Evolutionary conservation across 2,329 filamentous ascomycete genomes (phyloP).

Genomic region (Acephala macrosclerotiorum): DNA sequence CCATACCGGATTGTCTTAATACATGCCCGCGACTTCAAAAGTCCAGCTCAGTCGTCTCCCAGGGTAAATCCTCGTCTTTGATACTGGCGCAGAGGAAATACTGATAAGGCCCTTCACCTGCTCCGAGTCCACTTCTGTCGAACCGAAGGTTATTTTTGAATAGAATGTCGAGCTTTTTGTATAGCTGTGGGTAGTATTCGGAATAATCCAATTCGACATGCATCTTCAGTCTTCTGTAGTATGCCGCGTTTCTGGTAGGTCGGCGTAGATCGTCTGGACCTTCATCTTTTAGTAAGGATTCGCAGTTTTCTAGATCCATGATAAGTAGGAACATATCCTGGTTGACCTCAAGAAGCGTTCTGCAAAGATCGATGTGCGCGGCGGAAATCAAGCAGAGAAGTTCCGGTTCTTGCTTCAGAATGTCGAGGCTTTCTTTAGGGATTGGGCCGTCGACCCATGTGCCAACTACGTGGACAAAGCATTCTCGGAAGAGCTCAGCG

Average conservation of each 20-base stretch:
- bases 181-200: too few species aligned
- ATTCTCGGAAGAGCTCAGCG: conserved; percentile 18
- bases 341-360: background rate
- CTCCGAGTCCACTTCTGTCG: too few species aligned
- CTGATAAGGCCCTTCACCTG: background rate
- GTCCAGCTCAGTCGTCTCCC: background rate
- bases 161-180: too few species aligned
- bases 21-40: background rate
- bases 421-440: background rate
- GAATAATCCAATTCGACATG: too few species aligned
- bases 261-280: too few species aligned
- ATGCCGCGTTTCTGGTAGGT: too few species aligned
- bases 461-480: conserved; percentile 5
- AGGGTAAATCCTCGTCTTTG: conserved; percentile 20
- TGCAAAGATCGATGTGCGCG: background rate
- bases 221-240: too few species aligned
- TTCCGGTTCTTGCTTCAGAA: background rate
- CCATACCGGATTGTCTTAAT: too few species aligned
- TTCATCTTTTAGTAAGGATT: too few species aligned
- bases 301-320: too few species aligned
- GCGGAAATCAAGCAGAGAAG: background rate
- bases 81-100: background rate
- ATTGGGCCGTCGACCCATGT: background rate
- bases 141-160: too few species aligned
- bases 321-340: too few species aligned